Percentiles rank a stretch among this genome's conserved stretches.
Evolutionary conservation across 257 asterid genomes (phyloP).

Genomic region (Jaltomata sinuosa): DNA sequence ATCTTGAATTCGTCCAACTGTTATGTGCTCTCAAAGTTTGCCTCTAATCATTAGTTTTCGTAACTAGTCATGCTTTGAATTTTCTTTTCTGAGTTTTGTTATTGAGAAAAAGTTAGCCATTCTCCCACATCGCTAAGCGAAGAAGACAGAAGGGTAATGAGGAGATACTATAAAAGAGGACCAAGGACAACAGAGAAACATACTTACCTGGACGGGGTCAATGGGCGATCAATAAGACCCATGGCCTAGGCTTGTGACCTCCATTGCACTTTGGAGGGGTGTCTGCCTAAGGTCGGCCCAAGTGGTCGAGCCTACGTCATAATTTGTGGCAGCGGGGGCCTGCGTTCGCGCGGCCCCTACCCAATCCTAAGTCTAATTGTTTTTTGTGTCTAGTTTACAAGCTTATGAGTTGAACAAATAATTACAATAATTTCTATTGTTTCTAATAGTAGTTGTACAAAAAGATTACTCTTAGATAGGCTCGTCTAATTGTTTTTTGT

Average conservation of each 20-base stretch:
- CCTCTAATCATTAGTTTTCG: no score
- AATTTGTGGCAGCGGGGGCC: not conserved
- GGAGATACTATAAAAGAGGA: not conserved
- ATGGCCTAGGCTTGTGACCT: conserved; percentile 18
- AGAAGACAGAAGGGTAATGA: not conserved
- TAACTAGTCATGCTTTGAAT: no score
- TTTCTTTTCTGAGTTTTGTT: no score
- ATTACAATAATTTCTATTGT: no score
- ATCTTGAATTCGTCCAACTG: no score
- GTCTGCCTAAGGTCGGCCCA: conserved; percentile 30
- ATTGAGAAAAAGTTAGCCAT: no score
- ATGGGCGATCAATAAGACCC: conserved; percentile 1
- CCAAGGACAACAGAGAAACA: not conserved
- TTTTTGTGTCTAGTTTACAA: no score
- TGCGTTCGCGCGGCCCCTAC: not conserved
- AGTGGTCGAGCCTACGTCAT: conserved; percentile 24
- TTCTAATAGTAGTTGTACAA: no score
- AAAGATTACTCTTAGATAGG: no score
- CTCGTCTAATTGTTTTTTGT: no score
- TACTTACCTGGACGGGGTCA: conserved; percentile 25
- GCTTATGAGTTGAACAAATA: no score
- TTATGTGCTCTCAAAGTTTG: no score
- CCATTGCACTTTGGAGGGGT: conserved; percentile 27
- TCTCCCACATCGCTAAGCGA: not conserved
- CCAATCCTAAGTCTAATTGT: not conserved